Percentiles rank a stretch among this genome's conserved stretches.
Evolutionary conservation across 2,329 filamentous ascomycete species (phyloP).

Genomic region (Fusarium mundagurra): DNA sequence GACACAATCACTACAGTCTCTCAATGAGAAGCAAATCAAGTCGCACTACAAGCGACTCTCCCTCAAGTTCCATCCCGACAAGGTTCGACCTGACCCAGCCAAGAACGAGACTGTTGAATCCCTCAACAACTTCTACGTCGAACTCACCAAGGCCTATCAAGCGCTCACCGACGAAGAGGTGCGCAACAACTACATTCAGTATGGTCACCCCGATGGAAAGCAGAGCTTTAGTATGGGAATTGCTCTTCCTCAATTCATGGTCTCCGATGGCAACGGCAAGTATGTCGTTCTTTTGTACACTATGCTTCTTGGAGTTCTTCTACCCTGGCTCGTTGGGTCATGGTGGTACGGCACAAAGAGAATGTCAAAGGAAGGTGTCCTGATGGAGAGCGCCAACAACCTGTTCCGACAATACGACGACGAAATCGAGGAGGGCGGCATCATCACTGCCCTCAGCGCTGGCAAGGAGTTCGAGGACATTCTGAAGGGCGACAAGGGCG

Average conservation of each 20-base stretch:
- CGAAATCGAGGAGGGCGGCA: constrained; percentile 79
- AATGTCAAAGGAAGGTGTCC: constrained; percentile 90
- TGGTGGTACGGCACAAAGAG: constrained; percentile 99
- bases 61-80: constrained; percentile 91
- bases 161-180: constrained; percentile 96
- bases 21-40: constrained; percentile 91
- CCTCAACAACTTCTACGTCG: constrained; percentile 89
- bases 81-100: constrained; percentile 80
- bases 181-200: constrained; percentile 96
- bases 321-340: constrained; percentile 92
- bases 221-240: constrained; percentile 99
- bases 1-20: constrained; percentile 62
- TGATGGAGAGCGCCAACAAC: constrained; percentile 93
- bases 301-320: constrained; percentile 83
- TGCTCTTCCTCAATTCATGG: constrained; percentile 89
- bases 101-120: constrained; percentile 90
- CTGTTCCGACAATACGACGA: constrained; percentile 95
- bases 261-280: constrained; percentile 94
- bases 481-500: constrained; percentile 80
- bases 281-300: constrained; percentile 94
- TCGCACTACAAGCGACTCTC: constrained; percentile 88
- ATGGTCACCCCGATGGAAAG: constrained; percentile 96
- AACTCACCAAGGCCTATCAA: constrained; percentile 98
- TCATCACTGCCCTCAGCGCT: constrained; percentile 82
- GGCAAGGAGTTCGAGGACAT: constrained; percentile 86